Evolutionary conservation across 192 early-diverging fungal genomes (phyloP).

Genomic region (Lunasporangiospora selenospora): DNA sequence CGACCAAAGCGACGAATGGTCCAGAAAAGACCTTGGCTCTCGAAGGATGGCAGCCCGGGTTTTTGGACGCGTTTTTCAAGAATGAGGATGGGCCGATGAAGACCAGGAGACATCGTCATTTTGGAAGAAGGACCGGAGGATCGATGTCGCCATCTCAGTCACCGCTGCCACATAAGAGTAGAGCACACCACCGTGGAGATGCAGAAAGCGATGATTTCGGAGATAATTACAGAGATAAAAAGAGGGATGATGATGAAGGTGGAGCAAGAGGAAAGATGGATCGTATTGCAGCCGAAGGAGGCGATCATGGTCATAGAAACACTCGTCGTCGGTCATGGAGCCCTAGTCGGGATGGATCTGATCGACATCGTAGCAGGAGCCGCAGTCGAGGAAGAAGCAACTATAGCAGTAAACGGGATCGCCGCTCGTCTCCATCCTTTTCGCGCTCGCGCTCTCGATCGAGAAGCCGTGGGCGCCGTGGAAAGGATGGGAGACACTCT

Average conservation of each 20-base stretch:
- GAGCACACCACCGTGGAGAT: too few relatives aligned
- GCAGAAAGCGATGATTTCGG: too few relatives aligned
- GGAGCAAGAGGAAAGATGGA: too few relatives aligned
- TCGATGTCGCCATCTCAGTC: not conserved
- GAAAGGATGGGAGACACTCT: too few relatives aligned
- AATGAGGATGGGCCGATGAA: not conserved
- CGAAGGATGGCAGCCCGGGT: conserved; percentile 33
- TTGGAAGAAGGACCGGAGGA: not conserved
- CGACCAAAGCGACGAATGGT: not conserved
- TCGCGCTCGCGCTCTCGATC: not conserved
- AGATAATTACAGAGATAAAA: too few relatives aligned
- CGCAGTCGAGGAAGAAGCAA: not conserved
- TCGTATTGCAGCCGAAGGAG: not conserved
- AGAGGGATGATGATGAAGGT: too few relatives aligned
- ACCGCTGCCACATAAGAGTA: too few relatives aligned
- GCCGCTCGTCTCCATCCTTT: not conserved
- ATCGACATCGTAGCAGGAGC: not conserved
- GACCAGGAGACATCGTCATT: conserved; percentile 9
- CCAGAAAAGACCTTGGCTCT: not conserved
- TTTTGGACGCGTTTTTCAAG: conserved; percentile 9
- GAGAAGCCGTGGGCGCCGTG: too few relatives aligned
- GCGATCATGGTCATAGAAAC: not conserved
- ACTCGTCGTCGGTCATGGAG: too few relatives aligned
- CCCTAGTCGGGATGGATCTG: too few relatives aligned
- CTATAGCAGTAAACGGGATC: not conserved